Percentiles rank a stretch among this genome's conserved stretches.
phyloP scores from a whole-genome alignment of 495 filamentous ascomycete genomes.

The Bathelium albidoporum region DNA sequence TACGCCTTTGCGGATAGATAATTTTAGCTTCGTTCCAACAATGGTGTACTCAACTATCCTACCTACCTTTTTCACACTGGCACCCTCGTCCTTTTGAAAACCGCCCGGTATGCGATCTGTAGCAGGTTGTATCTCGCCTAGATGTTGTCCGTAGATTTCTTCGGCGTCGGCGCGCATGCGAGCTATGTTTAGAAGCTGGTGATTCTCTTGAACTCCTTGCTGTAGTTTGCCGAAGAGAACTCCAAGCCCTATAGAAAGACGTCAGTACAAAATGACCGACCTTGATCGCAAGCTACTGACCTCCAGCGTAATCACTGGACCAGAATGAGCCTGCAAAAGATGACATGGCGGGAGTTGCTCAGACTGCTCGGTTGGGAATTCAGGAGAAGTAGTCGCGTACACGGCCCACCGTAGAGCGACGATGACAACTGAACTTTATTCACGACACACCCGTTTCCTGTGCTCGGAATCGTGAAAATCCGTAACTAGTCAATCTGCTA shows the following conservation, averaged over 20 bases:
- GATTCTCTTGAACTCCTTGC: slow-evolving; percentile 89
- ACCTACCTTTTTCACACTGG: slow-evolving; percentile 83
- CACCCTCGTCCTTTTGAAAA: slow-evolving; percentile 88
- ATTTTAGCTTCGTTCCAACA: neutral
- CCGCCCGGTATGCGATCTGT: slow-evolving; percentile 76
- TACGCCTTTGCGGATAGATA: slow-evolving; percentile 56
- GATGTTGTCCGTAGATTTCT: slow-evolving; percentile 70
- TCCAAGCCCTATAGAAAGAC: slow-evolving; percentile 54
- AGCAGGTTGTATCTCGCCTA: slow-evolving; percentile 73
- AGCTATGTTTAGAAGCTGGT: slow-evolving; percentile 82
- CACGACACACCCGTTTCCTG: neutral
- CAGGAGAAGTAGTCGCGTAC: no score
- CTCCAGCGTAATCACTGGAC: slow-evolving; percentile 87
- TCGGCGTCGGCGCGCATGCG: slow-evolving; percentile 94
- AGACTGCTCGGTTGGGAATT: neutral
- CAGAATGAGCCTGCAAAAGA: slow-evolving; percentile 92
- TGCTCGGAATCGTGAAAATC: neutral
- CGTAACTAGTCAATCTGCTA: neutral
- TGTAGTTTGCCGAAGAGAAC: slow-evolving; percentile 96
- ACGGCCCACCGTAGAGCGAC: neutral
- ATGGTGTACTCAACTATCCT: neutral
- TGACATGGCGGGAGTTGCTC: slow-evolving; percentile 46
- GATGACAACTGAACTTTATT: neutral
- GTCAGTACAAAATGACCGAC: neutral
- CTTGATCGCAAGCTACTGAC: slow-evolving; percentile 34